phyloP scores from a whole-genome alignment of 2,329 filamentous ascomycete species.

The Microsporum ferrugineum region DNA sequence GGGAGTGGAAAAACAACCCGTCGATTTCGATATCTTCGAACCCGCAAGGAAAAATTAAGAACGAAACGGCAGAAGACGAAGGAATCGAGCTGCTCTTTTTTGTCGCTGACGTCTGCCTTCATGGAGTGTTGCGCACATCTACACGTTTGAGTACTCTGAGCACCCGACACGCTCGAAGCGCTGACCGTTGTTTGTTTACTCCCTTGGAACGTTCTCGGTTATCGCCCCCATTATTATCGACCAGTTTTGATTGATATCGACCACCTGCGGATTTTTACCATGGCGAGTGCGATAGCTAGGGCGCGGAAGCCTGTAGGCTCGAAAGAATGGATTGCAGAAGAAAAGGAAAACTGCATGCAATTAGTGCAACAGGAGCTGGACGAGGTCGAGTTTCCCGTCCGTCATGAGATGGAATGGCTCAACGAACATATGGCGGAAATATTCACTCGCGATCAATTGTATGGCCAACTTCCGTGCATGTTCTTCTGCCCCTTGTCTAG shows the following conservation, averaged over 20 bases:
- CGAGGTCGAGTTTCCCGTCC: slow-evolving; percentile 82
- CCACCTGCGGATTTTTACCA: slow-evolving; percentile 14
- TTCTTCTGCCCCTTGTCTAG: neutral
- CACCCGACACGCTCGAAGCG: neutral
- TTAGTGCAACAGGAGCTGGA: slow-evolving; percentile 74
- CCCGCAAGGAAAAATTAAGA: neutral
- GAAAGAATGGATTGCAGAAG: slow-evolving; percentile 70
- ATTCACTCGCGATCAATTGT: slow-evolving; percentile 79
- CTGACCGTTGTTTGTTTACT: neutral
- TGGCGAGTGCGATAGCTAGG: slow-evolving; percentile 29
- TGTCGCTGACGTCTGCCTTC: neutral
- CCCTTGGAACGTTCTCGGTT: neutral
- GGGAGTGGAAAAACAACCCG: neutral
- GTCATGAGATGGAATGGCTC: slow-evolving; percentile 93
- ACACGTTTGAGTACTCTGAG: neutral
- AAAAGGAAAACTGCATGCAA: slow-evolving; percentile 65
- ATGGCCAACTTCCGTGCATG: slow-evolving; percentile 26
- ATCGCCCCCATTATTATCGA: neutral
- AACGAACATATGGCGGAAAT: slow-evolving; percentile 98
- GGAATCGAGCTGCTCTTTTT: too few species aligned
- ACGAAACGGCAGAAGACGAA: too few species aligned
- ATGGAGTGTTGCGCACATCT: neutral
- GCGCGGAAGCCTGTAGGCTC: slow-evolving; percentile 57
- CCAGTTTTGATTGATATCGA: neutral
- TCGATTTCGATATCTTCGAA: neutral